These are phyloP conservation scores for Kwoniella dejecticola DNA, from an alignment of 768 basidiomycete species.

Conservation along the genomic window DNA sequence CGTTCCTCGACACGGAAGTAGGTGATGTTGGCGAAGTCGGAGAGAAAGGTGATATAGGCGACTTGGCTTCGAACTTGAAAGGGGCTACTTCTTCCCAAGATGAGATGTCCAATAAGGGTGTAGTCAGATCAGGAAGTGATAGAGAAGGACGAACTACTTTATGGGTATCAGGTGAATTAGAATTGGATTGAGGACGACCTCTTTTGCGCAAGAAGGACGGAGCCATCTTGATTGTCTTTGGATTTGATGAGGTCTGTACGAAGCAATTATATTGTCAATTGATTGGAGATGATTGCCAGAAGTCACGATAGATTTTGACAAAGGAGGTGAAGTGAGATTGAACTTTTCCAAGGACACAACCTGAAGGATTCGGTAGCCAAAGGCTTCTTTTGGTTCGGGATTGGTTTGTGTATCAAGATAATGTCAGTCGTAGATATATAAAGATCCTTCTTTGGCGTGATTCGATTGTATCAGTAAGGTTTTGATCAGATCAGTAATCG, in stretches of 20 bases:
- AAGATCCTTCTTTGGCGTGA: too few species aligned
- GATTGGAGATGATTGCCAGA: too few species aligned
- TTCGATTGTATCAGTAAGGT: too few species aligned
- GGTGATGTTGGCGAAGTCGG: background rate
- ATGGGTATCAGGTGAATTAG: background rate
- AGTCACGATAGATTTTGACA: constrained; percentile 1
- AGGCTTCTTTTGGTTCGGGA: too few species aligned
- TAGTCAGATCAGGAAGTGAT: constrained; percentile 45
- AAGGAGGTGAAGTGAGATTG: constrained; percentile 1
- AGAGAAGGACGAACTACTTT: constrained; percentile 32
- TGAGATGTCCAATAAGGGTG: constrained; percentile 38
- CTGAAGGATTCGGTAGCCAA: too few species aligned
- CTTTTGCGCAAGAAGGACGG: constrained; percentile 13
- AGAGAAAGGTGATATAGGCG: background rate
- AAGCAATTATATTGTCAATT: background rate
- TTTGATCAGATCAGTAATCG: too few species aligned
- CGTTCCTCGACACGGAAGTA: background rate
- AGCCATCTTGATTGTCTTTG: constrained; percentile 6
- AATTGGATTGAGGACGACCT: constrained; percentile 3
- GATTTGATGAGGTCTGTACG: background rate
- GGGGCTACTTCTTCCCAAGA: constrained; percentile 40
- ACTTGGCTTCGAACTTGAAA: constrained; percentile 16
- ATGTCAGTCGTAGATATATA: too few species aligned
- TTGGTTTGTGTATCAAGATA: too few species aligned
- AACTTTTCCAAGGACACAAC: background rate